Evolutionary conservation across 495 filamentous ascomycete species (phyloP), one percentile per base, ranked within the genome.

Genomic region (Hyaloscypha variabilis): DNA sequence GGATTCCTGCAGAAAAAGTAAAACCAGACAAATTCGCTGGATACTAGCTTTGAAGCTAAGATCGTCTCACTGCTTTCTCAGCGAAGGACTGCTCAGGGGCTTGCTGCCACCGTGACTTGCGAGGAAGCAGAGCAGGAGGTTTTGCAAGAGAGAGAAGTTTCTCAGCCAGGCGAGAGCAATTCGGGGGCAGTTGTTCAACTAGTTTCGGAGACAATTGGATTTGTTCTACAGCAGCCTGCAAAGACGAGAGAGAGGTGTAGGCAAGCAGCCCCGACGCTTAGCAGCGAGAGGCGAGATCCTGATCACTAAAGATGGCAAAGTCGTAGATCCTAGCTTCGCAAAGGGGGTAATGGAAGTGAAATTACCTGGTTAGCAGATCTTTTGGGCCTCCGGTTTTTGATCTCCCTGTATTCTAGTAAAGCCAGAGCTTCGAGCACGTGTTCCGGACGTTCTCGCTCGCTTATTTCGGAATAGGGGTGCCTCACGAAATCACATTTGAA

Each of bases 291-390:
- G 63, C 6, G 24, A 49, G 26, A 58, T 65, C 19, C 1, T 65
- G 14, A 46, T 65, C 21, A 65, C 63, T 17, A 54, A 65, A 21
- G 54, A 65, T 14, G 63, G 63, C 24, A 60, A 53, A 39, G 57
- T 42, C 24, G 57, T 60, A 53, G 63, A 65, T 55, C 63, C 55
- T 17, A 60, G 56, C 25, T 65, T 65, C 42, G 63, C 63, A 14
- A 65, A 60, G 31, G 63, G 63, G 6, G 63, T 65, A 1, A 65
- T 65, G 56, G 63, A 65, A 60, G 42, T 65, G 63, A 65, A 65
- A 60, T 24, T 65, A 1, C 56, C 57, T 42, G n/a, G n/a, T n/a
- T n/a, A n/a, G n/a, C n/a, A n/a, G n/a, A n/a, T n/a, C n/a, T n/a
- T n/a, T n/a, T n/a, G n/a, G n/a, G n/a, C n/a, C n/a, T n/a, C n/a